phyloP scores from a whole-genome alignment of 2,329 filamentous ascomycete genomes.

The Coniochaeta prunicola region DNA sequence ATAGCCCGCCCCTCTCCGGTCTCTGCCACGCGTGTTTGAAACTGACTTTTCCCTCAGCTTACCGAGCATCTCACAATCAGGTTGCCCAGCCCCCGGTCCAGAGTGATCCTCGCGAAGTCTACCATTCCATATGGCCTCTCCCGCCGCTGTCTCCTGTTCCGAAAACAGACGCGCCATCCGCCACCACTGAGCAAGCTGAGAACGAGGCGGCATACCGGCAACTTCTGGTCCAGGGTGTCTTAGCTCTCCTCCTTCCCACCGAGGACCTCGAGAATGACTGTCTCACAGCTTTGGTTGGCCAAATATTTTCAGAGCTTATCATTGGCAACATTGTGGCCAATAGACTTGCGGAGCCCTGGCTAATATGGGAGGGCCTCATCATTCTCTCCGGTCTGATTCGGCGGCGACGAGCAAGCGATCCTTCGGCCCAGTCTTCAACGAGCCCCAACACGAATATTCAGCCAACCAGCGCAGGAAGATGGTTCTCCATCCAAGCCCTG shows the following conservation, averaged over 20 bases:
- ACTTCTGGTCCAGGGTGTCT: conserved; percentile 72
- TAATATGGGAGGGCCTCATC: conserved; percentile 77
- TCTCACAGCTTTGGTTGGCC: conserved; percentile 72
- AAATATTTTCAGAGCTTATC: conserved; percentile 86
- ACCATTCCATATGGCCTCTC: conserved; percentile 77
- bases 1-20: background rate
- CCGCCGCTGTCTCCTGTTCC: conserved; percentile 76
- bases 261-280: conserved; percentile 88
- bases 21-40: background rate
- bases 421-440: conserved; percentile 8
- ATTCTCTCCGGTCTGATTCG: conserved; percentile 50
- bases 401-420: conserved; percentile 11
- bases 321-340: conserved; percentile 74
- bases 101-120: conserved; percentile 60
- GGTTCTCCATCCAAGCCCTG: conserved; percentile 35
- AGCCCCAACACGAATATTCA: conserved; percentile 6
- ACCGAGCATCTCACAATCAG: conserved; percentile 58
- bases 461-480: conserved; percentile 3
- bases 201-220: conserved; percentile 84
- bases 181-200: conserved; percentile 54
- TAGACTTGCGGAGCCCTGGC: conserved; percentile 79
- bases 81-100: conserved; percentile 51
- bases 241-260: conserved; percentile 80
- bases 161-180: conserved; percentile 39
- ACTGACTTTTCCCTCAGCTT: conserved; percentile 45